phyloP scores from a whole-genome alignment of 495 filamentous ascomycete genomes.

The Gamarada debralockiae region DNA sequence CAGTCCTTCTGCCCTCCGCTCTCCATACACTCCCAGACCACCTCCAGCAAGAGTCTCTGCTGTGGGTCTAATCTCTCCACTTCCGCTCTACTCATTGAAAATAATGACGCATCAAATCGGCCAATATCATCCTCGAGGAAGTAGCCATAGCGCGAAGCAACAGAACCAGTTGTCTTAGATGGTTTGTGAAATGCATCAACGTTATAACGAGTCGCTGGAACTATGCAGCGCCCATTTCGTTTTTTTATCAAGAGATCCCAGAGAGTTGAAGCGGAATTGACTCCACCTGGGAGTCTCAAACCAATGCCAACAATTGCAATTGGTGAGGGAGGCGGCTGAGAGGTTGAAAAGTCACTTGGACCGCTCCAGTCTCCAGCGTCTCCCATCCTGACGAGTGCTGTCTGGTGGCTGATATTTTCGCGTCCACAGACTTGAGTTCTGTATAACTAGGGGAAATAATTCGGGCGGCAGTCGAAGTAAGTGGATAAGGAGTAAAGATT shows the following conservation, averaged over 20 bases:
- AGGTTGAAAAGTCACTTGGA: too few relatives aligned
- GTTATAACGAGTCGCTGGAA: slow-evolving; percentile 39
- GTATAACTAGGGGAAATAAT: too few relatives aligned
- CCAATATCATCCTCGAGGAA: slow-evolving; percentile 48
- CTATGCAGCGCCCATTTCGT: slow-evolving; percentile 27
- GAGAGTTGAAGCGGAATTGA: slow-evolving; percentile 28
- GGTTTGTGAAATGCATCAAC: slow-evolving; percentile 27
- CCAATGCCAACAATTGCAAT: slow-evolving; percentile 50
- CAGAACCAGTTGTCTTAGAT: not conserved
- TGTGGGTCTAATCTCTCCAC: slow-evolving; percentile 54
- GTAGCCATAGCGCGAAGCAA: slow-evolving; percentile 33
- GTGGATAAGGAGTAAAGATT: too few relatives aligned
- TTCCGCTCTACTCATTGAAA: slow-evolving; percentile 51
- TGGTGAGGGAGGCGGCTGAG: too few relatives aligned
- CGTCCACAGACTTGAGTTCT: too few relatives aligned
- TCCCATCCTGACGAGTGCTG: too few relatives aligned
- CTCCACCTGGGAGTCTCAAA: slow-evolving; percentile 43
- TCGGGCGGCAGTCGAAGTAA: too few relatives aligned
- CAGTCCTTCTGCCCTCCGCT: slow-evolving; percentile 38
- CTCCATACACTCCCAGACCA: slow-evolving; percentile 52
- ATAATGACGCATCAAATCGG: slow-evolving; percentile 53
- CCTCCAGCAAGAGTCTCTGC: slow-evolving; percentile 51
- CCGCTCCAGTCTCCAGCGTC: too few relatives aligned
- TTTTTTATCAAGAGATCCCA: slow-evolving; percentile 41
- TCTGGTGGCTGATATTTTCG: too few relatives aligned